Percentiles rank a stretch among this genome's conserved stretches.
Conservation (phyloP, 2,329 filamentous ascomycete genomes). For the Penicillium frequentans region DNA sequence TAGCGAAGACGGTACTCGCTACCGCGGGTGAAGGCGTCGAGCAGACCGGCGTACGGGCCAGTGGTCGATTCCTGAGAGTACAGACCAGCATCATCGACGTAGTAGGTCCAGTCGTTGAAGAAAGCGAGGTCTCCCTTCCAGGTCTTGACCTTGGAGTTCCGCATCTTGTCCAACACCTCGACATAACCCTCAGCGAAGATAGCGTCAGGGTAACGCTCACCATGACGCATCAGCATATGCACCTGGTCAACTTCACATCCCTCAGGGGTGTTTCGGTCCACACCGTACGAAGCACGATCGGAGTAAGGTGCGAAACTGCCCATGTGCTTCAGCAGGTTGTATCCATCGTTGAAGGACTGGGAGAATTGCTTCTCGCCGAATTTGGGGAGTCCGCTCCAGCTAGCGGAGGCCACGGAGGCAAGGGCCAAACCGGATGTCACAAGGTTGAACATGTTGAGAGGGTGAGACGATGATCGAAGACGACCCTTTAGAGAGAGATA, state of each 20-base stretch:
- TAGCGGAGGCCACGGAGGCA: neutral
- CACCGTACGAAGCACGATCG: conserved; percentile 14
- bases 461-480: neutral
- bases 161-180: neutral
- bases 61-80: conserved; percentile 16
- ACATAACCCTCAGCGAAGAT: conserved; percentile 14
- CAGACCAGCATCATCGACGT: conserved; percentile 15
- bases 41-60: conserved; percentile 20
- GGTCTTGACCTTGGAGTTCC: neutral
- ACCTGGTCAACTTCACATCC: conserved; percentile 23
- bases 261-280: conserved; percentile 18
- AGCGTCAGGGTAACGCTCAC: conserved; percentile 24
- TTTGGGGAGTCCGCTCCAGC: neutral
- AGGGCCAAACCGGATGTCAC: neutral
- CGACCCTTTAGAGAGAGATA: neutral
- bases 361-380: neutral
- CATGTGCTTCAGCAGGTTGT: neutral
- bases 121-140: conserved; percentile 20
- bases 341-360: neutral
- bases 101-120: conserved; percentile 24
- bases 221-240: conserved; percentile 25
- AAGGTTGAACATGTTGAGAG: neutral
- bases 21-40: conserved; percentile 16
- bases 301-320: conserved; percentile 12
- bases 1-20: conserved; percentile 21